Evolutionary conservation across 441 rosid species (phyloP).

Genomic region (Melastoma candidum): DNA sequence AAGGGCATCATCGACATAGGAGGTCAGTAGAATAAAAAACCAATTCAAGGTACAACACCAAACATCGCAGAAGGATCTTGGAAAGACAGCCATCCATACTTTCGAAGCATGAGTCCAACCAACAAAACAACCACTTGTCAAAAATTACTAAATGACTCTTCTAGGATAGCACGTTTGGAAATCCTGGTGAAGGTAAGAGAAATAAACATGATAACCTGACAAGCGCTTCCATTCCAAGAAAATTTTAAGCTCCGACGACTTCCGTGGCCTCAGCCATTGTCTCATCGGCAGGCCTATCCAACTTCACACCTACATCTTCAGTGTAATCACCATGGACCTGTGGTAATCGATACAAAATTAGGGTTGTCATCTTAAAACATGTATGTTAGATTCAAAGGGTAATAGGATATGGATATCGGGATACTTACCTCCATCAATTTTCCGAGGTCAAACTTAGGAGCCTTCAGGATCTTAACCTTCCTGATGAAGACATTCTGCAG

Average conservation of each 20-base stretch:
- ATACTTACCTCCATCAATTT: conserved; percentile 62
- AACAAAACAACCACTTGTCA: too few species aligned
- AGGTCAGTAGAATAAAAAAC: too few species aligned
- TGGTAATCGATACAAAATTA: neutral
- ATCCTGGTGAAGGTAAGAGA: too few species aligned
- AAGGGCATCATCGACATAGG: too few species aligned
- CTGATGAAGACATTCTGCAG: conserved; percentile 70
- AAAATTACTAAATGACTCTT: too few species aligned
- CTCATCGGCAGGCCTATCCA: conserved; percentile 84
- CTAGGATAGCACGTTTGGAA: too few species aligned
- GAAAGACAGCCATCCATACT: too few species aligned
- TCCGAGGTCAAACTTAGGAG: conserved; percentile 89
- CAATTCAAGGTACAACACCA: too few species aligned
- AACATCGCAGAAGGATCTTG: too few species aligned
- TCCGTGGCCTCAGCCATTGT: conserved; percentile 49
- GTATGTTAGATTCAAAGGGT: neutral
- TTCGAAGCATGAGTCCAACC: too few species aligned
- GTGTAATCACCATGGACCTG: conserved; percentile 87
- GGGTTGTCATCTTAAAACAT: neutral
- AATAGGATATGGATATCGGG: too few species aligned
- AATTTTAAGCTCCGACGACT: conserved; percentile 41
- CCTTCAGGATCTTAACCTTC: conserved; percentile 74
- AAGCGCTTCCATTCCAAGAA: neutral
- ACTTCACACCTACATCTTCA: conserved; percentile 72
- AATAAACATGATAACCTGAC: too few species aligned